A percentile compares a stretch with the other conserved stretches of the same genome.
phyloP scores from a whole-genome alignment of 441 rosid genomes.

The Erysimum cheiri region DNA sequence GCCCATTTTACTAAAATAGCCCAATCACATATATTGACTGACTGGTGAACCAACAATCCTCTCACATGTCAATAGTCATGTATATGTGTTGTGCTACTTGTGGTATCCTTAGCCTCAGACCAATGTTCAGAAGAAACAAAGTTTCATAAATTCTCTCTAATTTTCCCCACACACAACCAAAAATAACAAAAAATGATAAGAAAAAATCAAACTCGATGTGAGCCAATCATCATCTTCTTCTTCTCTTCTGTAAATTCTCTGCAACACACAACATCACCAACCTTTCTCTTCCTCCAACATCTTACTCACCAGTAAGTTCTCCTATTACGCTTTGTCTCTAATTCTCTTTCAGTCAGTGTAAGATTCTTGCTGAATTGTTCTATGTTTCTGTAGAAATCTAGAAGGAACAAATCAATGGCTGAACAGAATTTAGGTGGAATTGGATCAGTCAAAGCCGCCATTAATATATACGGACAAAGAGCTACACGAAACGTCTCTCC shows the following conservation, averaged over 20 bases:
- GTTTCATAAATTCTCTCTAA: conserved; percentile 34
- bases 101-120: conserved; percentile 35
- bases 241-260: conserved; percentile 34
- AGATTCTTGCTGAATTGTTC: not conserved
- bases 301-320: conserved; percentile 33
- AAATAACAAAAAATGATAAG: conserved; percentile 36
- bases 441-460: conserved; percentile 69
- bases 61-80: not conserved
- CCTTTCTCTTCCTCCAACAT: conserved; percentile 34
- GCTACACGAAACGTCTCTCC: conserved; percentile 50
- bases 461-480: conserved; percentile 57
- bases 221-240: conserved; percentile 41
- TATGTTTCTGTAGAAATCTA: conserved; percentile 26
- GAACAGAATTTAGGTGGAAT: conserved; percentile 47
- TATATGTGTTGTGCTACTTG: conserved; percentile 26
- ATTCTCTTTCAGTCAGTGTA: no score
- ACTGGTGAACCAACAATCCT: not conserved
- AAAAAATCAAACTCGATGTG: conserved; percentile 16
- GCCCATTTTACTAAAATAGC: not conserved
- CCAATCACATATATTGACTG: not conserved
- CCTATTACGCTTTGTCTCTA: no score
- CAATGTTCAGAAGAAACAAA: conserved; percentile 39
- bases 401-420: conserved; percentile 47
- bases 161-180: not conserved
- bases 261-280: conserved; percentile 29